Base-by-base conservation (phyloP, 805 yeast species). In the Brettanomyces nanus region DNA sequence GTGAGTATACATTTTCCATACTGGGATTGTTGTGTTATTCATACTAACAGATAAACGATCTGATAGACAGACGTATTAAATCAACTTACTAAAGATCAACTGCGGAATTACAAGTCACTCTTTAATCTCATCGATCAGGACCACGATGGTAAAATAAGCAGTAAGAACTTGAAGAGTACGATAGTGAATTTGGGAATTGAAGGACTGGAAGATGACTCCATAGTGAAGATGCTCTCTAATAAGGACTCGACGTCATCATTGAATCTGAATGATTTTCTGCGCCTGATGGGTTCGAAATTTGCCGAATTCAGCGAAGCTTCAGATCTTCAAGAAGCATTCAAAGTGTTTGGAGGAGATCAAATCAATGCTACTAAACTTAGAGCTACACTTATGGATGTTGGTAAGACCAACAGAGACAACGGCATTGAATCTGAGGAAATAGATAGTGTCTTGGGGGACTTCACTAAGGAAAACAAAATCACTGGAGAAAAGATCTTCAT, bases 71-170 rank as follows among this genome's bases (percentile, higher is more conserved):
- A n/a, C n/a, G n/a, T 42, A 13, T 39, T 31, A 21, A 31, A 39
- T 20, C 65, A 63, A 42, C 69, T 85, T 15, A 68, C 79, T 4
- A 70, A 74, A 38, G 76, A 69, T 25, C 85, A 84, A 51, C 75
- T 85, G 19, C 64, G 74, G 13, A 80, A 73, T 45, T 65, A 83
- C 39, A 69, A 84, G 40, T 82, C 84, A 46, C 77, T 92, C 1
- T 89, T 87, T 56, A 76, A 84, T 21, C 57, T 85, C 47, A 74
- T 89, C 6, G 96, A 89, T 52, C 81, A 81, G 27, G 90, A 89
- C 43, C 77, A 80, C 19, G 94, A 87, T 50, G 85, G 86, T 2
- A 52, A 58, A 4, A 75, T 84, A 31, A 62, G 80, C 1, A 51
- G 58, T 22, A 55, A 64, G 1, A 92, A 84, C 56, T 51, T 89